Evolutionary conservation across 1,284 basidiomycete genomes (phyloP), one percentile per base, ranked within the genome.

Genomic region (Amylostereum areolatum): DNA sequence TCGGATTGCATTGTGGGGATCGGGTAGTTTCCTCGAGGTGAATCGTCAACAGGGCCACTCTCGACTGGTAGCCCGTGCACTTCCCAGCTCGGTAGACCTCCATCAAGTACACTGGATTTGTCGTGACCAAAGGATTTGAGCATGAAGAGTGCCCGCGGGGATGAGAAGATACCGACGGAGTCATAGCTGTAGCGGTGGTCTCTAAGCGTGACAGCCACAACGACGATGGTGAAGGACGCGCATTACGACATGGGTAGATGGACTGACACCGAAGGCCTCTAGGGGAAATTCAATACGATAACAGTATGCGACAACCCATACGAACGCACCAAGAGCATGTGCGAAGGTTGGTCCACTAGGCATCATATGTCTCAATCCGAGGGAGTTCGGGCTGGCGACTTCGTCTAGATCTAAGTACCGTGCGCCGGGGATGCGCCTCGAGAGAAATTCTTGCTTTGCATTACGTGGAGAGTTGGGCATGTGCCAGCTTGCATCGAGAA

Each of bases 341-440:
- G 85, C 84, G 66, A 98, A 98, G n/a, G 72, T 68, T 37, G 78
- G 72, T 30, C 71, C 72, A 18, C 74, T 68, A 3, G 96, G 96
- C 78, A 98, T 85, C 94, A 98, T 98, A 69, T 98, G 95, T 59
- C 88, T 89, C 18, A 98, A 72, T 10, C 86, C 87, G 4, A 93
- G 73, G 60, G 83, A 73, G 61, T 86, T 77, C 7, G 77, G 62
- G 52, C 77, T 81, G 2, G 87, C 82, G 25, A 90, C 85, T 45
- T 81, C 74, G 65, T 96, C 95, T 34, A 97, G 74, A 65, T 97
- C 87, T 59, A 95, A 78, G 60, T 87, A 91, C 30, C 76, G 80
- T 0, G 93, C 83, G 5, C 77, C 74, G 4, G 87, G 89, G 33
- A 98, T 79, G 35, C 88, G 80, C 52, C 78, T 81, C n/a, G 68